Conservation (phyloP, 495 filamentous ascomycete species). For the Lineolata rhizophorae region DNA sequence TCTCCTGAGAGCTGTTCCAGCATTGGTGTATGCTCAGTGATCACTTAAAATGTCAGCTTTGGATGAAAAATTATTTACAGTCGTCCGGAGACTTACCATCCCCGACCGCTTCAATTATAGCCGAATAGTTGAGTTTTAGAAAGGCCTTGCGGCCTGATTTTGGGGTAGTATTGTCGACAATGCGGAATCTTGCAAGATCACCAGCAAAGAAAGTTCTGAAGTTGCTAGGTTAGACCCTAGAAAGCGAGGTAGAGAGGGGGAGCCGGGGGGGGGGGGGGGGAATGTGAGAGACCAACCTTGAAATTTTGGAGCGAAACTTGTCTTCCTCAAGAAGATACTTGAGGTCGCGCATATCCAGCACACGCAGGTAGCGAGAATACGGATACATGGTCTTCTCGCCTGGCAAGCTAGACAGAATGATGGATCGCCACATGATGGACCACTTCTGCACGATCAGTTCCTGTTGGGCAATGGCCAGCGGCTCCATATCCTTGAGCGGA, state of each 20-base stretch:
- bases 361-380: conserved; percentile 45
- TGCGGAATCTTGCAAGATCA: conserved; percentile 13
- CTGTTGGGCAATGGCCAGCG: conserved; percentile 15
- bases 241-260: no score
- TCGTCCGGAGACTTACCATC: no score
- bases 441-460: conserved; percentile 25
- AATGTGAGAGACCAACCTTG: conserved; percentile 4
- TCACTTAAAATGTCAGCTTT: no score
- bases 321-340: conserved; percentile 31
- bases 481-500: no score
- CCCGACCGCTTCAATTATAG: conserved; percentile 19
- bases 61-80: no score
- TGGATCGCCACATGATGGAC: conserved; percentile 43
- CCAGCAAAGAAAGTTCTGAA: conserved; percentile 13
- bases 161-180: conserved; percentile 1
- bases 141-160: no score
- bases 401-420: conserved; percentile 44
- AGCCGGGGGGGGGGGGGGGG: no score
- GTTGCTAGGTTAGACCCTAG: not conserved
- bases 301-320: conserved; percentile 9
- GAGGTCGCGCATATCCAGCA: conserved; percentile 39
- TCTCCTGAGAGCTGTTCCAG: conserved; percentile 31
- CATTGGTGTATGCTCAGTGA: conserved; percentile 25
- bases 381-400: conserved; percentile 40
- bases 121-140: conserved; percentile 10